Evolutionary conservation across 331 rosid species (phyloP).

Genomic region (Saraca asoca): DNA sequence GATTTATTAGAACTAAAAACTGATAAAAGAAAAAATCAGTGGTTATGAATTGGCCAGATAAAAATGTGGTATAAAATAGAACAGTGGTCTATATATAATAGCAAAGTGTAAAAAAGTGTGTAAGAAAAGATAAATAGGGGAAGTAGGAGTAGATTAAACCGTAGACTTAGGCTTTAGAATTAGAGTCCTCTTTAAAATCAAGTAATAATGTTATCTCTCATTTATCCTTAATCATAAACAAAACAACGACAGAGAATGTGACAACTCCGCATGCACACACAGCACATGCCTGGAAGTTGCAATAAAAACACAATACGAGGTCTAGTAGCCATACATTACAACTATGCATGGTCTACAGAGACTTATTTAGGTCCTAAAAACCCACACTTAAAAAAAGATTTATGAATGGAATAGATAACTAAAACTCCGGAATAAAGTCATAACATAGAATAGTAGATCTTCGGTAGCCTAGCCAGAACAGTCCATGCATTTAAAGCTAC

Average conservation of each 20-base stretch:
- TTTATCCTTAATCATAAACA: constrained; percentile 41
- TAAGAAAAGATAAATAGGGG: constrained; percentile 47
- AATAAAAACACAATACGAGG: constrained; percentile 41
- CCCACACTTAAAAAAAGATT: neutral
- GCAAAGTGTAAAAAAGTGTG: constrained; percentile 28
- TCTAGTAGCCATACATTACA: constrained; percentile 39
- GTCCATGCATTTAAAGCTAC: constrained; percentile 45
- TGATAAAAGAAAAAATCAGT: constrained; percentile 12
- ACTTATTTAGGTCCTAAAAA: constrained; percentile 45
- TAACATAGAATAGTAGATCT: constrained; percentile 24
- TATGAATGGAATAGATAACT: too few relatives aligned
- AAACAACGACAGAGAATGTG: constrained; percentile 53
- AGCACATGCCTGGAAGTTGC: constrained; percentile 49
- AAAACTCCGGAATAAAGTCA: too few relatives aligned
- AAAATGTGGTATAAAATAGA: neutral
- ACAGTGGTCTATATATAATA: constrained; percentile 50
- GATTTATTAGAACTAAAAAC: neutral
- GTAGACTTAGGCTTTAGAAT: constrained; percentile 54
- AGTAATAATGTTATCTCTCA: constrained; percentile 19
- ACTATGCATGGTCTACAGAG: constrained; percentile 43
- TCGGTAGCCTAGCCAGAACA: constrained; percentile 36
- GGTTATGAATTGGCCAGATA: constrained; percentile 23
- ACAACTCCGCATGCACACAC: constrained; percentile 57
- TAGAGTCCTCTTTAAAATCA: constrained; percentile 44
- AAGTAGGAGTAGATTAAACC: constrained; percentile 45